Evolutionary conservation across 805 yeast genomes (phyloP).

Genomic region (Ogataea zsoltii): DNA sequence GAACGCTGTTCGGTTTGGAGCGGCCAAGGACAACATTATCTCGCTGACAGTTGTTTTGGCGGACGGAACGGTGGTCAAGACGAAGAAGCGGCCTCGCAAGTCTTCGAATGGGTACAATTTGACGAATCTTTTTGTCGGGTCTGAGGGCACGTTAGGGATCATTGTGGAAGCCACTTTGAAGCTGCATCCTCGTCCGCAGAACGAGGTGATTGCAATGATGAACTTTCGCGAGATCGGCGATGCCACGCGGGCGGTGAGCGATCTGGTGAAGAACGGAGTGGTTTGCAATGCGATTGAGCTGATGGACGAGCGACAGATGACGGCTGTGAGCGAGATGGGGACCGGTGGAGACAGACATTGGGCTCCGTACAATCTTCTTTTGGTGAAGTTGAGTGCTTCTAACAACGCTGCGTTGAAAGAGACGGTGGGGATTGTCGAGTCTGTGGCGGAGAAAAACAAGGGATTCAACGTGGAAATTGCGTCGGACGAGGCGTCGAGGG

Average conservation of each 20-base stretch:
- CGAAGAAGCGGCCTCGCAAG: conserved; percentile 73
- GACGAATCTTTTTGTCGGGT: conserved; percentile 72
- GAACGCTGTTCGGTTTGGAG: conserved; percentile 75
- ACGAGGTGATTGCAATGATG: conserved; percentile 68
- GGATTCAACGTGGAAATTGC: conserved; percentile 65
- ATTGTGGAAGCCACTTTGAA: conserved; percentile 77
- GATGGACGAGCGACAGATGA: conserved; percentile 72
- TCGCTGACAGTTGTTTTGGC: conserved; percentile 74
- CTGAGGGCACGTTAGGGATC: conserved; percentile 79
- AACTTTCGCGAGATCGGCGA: conserved; percentile 66
- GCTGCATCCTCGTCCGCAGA: conserved; percentile 62
- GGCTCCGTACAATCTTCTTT: conserved; percentile 39
- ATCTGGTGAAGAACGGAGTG: conserved; percentile 60
- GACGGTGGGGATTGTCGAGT: conserved; percentile 44
- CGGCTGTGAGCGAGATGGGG: conserved; percentile 53
- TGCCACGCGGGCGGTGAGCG: conserved; percentile 71
- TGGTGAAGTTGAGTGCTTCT: conserved; percentile 65
- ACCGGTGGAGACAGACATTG: conserved; percentile 36
- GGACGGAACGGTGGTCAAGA: conserved; percentile 76
- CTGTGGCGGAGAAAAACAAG: conserved; percentile 53
- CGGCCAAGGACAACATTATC: conserved; percentile 72
- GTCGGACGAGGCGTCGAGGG: conserved; percentile 56
- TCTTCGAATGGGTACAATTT: conserved; percentile 79
- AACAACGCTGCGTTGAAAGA: conserved; percentile 41
- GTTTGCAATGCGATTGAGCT: conserved; percentile 75